Conservation (phyloP, 202 grass and related monocot species). For the Bolboschoenoplectus hybrid region DNA sequence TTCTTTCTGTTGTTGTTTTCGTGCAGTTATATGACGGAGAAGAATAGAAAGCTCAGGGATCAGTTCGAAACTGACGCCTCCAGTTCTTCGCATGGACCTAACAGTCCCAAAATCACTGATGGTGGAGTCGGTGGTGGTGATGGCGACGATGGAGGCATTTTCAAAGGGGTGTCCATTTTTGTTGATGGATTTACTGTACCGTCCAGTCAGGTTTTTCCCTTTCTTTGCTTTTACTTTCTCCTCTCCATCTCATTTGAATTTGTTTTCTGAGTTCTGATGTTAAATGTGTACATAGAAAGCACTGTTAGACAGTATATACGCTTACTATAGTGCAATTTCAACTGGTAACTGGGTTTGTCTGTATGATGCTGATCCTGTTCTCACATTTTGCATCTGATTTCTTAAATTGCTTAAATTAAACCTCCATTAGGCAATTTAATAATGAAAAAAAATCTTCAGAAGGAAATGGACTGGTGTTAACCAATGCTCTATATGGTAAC, state of each 20-base stretch:
- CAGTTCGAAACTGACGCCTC: slow-evolving; percentile 76
- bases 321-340: neutral
- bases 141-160: slow-evolving; percentile 44
- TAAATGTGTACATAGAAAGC: neutral
- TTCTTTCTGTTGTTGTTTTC: neutral
- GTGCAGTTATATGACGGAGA: slow-evolving; percentile 74
- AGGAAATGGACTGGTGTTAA: neutral
- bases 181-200: slow-evolving; percentile 81
- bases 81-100: slow-evolving; percentile 29
- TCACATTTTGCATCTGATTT: neutral
- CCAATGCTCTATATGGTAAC: neutral
- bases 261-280: neutral
- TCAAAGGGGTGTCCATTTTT: slow-evolving; percentile 79
- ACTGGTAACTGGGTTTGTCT: neutral
- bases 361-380: slow-evolving; percentile 3
- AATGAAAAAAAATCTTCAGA: neutral
- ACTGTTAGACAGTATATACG: neutral
- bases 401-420: neutral
- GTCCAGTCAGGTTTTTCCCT: slow-evolving; percentile 64
- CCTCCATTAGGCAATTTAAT: neutral
- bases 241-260: neutral
- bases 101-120: neutral
- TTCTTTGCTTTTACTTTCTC: slow-evolving; percentile 5
- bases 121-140: neutral
- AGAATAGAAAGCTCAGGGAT: slow-evolving; percentile 82